phyloP scores from a whole-genome alignment of 2,329 filamentous ascomycete genomes.

The Metarhizium humberi region DNA sequence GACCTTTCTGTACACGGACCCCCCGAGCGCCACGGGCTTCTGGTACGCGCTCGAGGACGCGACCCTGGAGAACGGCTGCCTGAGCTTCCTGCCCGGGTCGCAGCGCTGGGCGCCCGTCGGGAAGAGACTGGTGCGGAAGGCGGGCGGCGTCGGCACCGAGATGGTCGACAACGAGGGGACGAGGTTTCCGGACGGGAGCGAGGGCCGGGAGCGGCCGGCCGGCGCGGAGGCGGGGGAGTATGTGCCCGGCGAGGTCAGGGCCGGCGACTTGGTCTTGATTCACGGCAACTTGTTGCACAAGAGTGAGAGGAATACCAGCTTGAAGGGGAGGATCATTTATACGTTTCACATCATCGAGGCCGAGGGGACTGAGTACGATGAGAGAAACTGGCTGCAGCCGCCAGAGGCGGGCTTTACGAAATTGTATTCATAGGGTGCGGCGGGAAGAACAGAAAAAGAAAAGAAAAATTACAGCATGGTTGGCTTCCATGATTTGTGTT shows the following conservation, averaged over 20 bases:
- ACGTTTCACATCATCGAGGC: slow-evolving; percentile 96
- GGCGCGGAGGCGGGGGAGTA: slow-evolving; percentile 43
- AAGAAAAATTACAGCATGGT: no score
- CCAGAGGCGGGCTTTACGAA: slow-evolving; percentile 70
- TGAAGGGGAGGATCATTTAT: slow-evolving; percentile 86
- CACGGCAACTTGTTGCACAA: slow-evolving; percentile 95
- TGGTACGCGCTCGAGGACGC: slow-evolving; percentile 97
- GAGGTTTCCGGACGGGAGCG: slow-evolving; percentile 46
- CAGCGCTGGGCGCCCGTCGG: slow-evolving; percentile 64
- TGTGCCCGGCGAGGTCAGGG: slow-evolving; percentile 77
- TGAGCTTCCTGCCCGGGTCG: slow-evolving; percentile 77
- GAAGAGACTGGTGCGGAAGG: slow-evolving; percentile 65
- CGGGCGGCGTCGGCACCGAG: slow-evolving; percentile 47
- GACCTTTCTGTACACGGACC: slow-evolving; percentile 84
- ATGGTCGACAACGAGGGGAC: slow-evolving; percentile 62
- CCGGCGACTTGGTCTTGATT: slow-evolving; percentile 83
- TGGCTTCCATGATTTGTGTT: not conserved
- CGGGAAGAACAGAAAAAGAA: no score
- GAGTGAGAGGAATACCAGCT: slow-evolving; percentile 84
- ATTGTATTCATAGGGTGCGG: slow-evolving; percentile 32
- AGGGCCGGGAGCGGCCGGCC: slow-evolving; percentile 27
- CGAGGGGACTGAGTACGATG: slow-evolving; percentile 64
- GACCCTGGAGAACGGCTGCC: slow-evolving; percentile 74
- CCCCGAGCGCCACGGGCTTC: slow-evolving; percentile 84
- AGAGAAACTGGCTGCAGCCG: slow-evolving; percentile 88